Conservation (phyloP, 2,329 filamentous ascomycete species). For the Zymoseptoria brevis region DNA sequence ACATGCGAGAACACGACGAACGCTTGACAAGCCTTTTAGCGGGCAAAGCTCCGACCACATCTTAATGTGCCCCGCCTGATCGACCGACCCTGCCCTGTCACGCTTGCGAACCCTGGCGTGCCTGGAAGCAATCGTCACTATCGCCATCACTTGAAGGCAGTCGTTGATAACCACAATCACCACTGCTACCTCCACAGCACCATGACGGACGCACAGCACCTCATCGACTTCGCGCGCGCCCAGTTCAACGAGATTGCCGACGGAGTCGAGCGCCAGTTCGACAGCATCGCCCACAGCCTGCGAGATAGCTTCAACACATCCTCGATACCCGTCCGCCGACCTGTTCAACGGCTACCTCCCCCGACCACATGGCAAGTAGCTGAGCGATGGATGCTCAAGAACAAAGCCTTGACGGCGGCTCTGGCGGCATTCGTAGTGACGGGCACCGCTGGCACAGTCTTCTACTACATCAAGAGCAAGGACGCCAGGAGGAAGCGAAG, state of each 20-base stretch:
- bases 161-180: background rate
- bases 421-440: slow-evolving; percentile 64
- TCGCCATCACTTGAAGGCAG: background rate
- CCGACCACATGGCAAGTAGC: slow-evolving; percentile 47
- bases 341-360: slow-evolving; percentile 30
- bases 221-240: slow-evolving; percentile 29
- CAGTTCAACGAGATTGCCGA: slow-evolving; percentile 58
- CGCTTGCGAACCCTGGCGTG: background rate
- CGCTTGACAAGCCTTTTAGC: background rate
- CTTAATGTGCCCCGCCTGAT: background rate
- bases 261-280: slow-evolving; percentile 72
- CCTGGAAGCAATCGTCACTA: background rate
- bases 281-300: slow-evolving; percentile 62
- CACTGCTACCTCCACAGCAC: background rate
- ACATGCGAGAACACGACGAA: background rate
- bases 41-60: background rate
- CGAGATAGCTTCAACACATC: slow-evolving; percentile 60
- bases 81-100: background rate
- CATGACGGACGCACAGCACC: slow-evolving; percentile 32
- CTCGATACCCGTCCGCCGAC: slow-evolving; percentile 39
- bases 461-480: slow-evolving; percentile 56
- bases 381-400: slow-evolving; percentile 61
- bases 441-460: slow-evolving; percentile 36
- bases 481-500: slow-evolving; percentile 56
- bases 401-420: slow-evolving; percentile 67